Base-by-base conservation (phyloP, 2,329 filamentous ascomycete species). In the Epichloe aotearoae region DNA sequence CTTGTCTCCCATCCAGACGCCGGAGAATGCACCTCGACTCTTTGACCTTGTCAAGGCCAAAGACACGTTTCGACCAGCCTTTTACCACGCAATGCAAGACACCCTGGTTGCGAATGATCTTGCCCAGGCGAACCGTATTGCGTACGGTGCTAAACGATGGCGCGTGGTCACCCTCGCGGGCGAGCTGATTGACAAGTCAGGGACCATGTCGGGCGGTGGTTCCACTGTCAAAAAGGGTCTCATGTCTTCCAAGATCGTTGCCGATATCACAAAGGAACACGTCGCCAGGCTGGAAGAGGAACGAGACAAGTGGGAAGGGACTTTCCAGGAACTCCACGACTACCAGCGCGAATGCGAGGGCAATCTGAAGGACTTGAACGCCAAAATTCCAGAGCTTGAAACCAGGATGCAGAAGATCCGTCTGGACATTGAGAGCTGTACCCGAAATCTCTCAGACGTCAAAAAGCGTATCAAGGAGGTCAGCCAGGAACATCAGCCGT, bases 121-220 rank as follows among this genome's bases (percentile, higher is more conserved):
- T 14, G 83, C 87, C n/a, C 93, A 98, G 65, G 94, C 93, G 2
- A 96, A 97, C 67, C 83, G 93, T 45, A 96, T 98, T 57, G 93
- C 93, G 7, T 98, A 97, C 61, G 91, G 93, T 41, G 87, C 87
- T 44, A 87, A 83, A 71, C 76, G 93, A 66, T 98, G 93, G 93
- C 83, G 93, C 56, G 93, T 98, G 3, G 93, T 98, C 40, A 98
- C 93, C 0, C 78, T 98, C 2, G 88, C 90, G 54, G 93, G 93
- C 46, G 90, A 96, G 66, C 77, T 98, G 49, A 97, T 98, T 58
- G 93, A 98, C 70, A 94, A 94, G 65, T 96, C 91, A 1, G 93
- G 93, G 74, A 97, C 93, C 37, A 97, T 98, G 93, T 95, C 88
- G 52, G 93, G 93, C 73, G 93, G 93, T 74, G 93, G 93, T 51